Evolutionary conservation across 768 basidiomycete species (phyloP).

Genomic region (Aureoboletus auriporus): DNA sequence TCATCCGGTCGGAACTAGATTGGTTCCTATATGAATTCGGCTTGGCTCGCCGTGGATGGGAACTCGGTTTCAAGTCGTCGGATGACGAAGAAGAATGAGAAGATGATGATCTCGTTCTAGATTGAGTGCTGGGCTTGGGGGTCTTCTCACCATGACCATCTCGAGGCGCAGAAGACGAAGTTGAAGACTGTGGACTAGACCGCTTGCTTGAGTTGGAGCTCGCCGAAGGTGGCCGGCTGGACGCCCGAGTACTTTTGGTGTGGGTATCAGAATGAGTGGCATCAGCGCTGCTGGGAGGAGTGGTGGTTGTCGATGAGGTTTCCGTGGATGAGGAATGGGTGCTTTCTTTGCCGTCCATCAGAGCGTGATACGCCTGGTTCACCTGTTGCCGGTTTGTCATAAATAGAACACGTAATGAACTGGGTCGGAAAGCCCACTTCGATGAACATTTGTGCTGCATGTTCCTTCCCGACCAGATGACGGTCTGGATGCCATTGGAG

Average conservation of each 20-base stretch:
- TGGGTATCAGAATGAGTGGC: conserved; percentile 20
- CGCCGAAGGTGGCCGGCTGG: conserved; percentile 31
- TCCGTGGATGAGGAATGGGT: conserved; percentile 26
- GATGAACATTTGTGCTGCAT: conserved; percentile 52
- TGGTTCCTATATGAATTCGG: conserved; percentile 9
- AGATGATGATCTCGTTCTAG: conserved; percentile 13
- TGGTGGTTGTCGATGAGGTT: conserved; percentile 21
- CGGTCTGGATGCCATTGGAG: conserved; percentile 69
- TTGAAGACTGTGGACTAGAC: conserved; percentile 10
- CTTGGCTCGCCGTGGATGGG: conserved; percentile 14
- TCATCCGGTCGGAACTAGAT: conserved; percentile 17
- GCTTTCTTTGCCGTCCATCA: conserved; percentile 42
- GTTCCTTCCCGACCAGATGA: conserved; percentile 47
- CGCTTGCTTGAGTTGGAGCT: conserved; percentile 25
- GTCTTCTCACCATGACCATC: conserved; percentile 10
- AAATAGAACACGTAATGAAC: background rate
- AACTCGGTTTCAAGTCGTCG: conserved; percentile 9
- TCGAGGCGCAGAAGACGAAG: conserved; percentile 10
- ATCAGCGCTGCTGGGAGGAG: conserved; percentile 15
- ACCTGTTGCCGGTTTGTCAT: conserved; percentile 32
- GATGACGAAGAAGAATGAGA: conserved; percentile 4
- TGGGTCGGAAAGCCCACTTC: conserved; percentile 39
- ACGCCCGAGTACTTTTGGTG: conserved; percentile 20
- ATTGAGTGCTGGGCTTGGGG: conserved; percentile 9
- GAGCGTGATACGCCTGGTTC: conserved; percentile 52